Evolutionary conservation across 192 early-diverging fungal genomes (phyloP).

Genomic region (Dispira simplex): DNA sequence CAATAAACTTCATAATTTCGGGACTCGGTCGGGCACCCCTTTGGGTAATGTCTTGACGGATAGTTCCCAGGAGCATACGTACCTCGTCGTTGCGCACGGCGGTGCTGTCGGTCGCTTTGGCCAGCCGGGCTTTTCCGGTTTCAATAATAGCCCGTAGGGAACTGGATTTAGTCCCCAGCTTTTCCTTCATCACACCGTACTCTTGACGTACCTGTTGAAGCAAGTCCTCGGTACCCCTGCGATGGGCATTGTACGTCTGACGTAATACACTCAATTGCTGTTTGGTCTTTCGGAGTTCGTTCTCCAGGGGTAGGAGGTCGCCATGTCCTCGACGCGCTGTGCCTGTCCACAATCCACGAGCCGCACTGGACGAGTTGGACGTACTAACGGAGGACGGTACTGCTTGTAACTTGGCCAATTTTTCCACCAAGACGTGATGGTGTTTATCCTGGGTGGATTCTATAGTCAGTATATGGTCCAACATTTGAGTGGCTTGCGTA

Average conservation of each 20-base stretch:
- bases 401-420: background rate
- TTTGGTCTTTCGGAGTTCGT: background rate
- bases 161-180: background rate
- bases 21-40: constrained; percentile 44
- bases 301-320: background rate
- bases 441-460: background rate
- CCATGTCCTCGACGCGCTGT: background rate
- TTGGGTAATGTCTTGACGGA: constrained; percentile 57
- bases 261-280: constrained; percentile 1
- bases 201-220: background rate
- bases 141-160: constrained; percentile 22
- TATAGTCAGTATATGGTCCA: background rate
- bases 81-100: constrained; percentile 44
- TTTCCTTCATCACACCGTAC: background rate
- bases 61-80: constrained; percentile 47
- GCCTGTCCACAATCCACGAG: background rate
- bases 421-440: background rate
- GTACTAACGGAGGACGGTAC: background rate
- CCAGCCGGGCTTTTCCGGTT: constrained; percentile 30
- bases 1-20: constrained; percentile 32
- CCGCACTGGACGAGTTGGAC: background rate
- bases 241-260: background rate
- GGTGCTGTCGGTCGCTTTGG: constrained; percentile 25
- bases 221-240: background rate
- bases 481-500: background rate